phyloP scores from a whole-genome alignment of 805 yeast genomes.

The Tetrapisispora phaffii region DNA sequence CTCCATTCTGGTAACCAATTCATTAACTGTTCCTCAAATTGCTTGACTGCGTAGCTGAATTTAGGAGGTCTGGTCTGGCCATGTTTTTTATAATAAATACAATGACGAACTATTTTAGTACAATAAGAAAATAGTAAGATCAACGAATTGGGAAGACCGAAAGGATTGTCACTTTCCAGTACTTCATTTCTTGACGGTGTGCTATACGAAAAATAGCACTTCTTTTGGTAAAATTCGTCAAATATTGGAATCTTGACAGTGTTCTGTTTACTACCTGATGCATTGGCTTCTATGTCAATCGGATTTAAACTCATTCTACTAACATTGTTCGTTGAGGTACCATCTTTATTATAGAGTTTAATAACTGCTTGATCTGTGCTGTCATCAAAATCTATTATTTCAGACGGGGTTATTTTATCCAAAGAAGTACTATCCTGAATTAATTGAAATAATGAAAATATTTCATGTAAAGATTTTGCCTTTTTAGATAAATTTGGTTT shows the following conservation, averaged over 20 bases:
- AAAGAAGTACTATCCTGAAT: conserved; percentile 62
- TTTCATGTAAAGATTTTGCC: conserved; percentile 68
- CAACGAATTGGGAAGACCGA: conserved; percentile 76
- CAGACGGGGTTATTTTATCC: conserved; percentile 13
- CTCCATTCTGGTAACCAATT: conserved; percentile 75
- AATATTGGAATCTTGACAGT: background rate
- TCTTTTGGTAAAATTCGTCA: conserved; percentile 7
- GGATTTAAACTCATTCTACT: no score
- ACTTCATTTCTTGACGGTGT: conserved; percentile 27
- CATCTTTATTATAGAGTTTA: no score
- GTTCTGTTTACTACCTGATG: background rate
- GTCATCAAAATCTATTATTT: background rate
- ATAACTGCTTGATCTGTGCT: conserved; percentile 24
- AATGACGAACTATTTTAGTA: conserved; percentile 55
- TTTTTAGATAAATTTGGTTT: conserved; percentile 62
- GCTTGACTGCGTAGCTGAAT: conserved; percentile 16
- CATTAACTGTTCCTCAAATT: conserved; percentile 41
- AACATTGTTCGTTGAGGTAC: no score
- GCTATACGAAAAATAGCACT: conserved; percentile 15
- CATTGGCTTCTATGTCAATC: background rate
- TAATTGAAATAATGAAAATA: conserved; percentile 62
- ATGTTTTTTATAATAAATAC: conserved; percentile 36
- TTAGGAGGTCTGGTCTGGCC: conserved; percentile 17
- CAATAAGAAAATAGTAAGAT: conserved; percentile 63
- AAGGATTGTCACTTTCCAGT: conserved; percentile 67